Conservation (phyloP, 164 flowering plant species). For the Cinnamomum chago region DNA sequence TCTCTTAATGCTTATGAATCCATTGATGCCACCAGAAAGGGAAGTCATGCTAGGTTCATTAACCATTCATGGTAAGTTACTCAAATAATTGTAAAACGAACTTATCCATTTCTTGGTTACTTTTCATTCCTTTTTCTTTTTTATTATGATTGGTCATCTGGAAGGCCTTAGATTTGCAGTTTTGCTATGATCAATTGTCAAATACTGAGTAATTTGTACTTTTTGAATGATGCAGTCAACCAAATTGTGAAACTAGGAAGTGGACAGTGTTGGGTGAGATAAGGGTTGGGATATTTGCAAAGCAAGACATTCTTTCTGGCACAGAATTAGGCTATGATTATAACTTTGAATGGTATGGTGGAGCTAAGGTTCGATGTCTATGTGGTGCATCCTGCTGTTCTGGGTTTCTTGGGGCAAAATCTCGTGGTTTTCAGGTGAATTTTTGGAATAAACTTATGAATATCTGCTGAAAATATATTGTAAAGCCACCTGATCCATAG, state of each 20-base stretch:
- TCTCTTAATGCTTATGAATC: constrained; percentile 67
- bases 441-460: background rate
- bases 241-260: constrained; percentile 97
- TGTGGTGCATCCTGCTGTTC: constrained; percentile 86
- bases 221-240: constrained; percentile 56
- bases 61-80: constrained; percentile 91
- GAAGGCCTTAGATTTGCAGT: background rate
- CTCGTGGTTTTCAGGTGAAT: constrained; percentile 91
- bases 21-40: constrained; percentile 92
- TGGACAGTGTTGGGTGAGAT: constrained; percentile 91
- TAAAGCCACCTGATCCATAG: too few relatives aligned
- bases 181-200: constrained; percentile 4
- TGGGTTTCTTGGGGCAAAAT: constrained; percentile 97
- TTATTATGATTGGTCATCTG: background rate
- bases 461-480: background rate
- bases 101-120: background rate
- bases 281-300: constrained; percentile 95
- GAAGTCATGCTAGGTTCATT: constrained; percentile 93
- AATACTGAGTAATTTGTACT: constrained; percentile 5
- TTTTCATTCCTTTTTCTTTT: constrained; percentile 1
- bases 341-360: constrained; percentile 98
- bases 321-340: constrained; percentile 82
- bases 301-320: constrained; percentile 67
- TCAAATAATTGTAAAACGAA: background rate
- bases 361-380: constrained; percentile 93